A percentile compares a stretch with the other conserved stretches of the same genome.
These are phyloP conservation scores for Amniculicola lignicola DNA, from an alignment of 495 filamentous ascomycete species.

Conservation along the genomic window DNA sequence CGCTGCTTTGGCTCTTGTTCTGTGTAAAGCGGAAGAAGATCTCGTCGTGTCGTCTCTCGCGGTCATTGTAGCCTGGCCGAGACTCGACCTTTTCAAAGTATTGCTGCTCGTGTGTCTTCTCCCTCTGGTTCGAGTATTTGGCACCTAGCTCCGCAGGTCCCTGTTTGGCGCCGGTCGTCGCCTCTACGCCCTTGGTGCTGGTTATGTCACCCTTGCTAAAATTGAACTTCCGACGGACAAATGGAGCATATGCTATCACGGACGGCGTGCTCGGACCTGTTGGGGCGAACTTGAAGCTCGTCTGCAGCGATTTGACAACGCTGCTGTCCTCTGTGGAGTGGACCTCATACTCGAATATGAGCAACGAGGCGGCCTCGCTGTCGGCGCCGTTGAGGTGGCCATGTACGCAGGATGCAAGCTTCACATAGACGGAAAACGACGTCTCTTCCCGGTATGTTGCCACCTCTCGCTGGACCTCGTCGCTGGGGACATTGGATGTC, in stretches of 20 bases:
- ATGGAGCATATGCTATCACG: not conserved
- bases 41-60: not conserved
- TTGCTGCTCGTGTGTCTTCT: not conserved
- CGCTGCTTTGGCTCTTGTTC: not conserved
- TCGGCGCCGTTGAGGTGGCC: not conserved
- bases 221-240: not conserved
- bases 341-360: constrained; percentile 6
- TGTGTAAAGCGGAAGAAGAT: not conserved
- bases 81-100: constrained; percentile 9
- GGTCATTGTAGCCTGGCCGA: not conserved
- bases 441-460: not conserved
- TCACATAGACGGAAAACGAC: not conserved
- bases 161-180: not conserved
- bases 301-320: constrained; percentile 1
- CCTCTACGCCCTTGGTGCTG: not conserved
- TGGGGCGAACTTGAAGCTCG: constrained; percentile 1
- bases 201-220: not conserved
- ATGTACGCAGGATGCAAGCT: not conserved
- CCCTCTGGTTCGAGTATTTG: not conserved
- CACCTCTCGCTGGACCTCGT: constrained; percentile 2
- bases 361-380: not conserved
- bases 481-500: not conserved
- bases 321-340: not conserved
- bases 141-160: not conserved
- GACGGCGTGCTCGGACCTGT: not conserved